A percentile compares a stretch with the other conserved stretches of the same genome.
These are phyloP conservation scores for Sporothrix euskadiensis DNA, from an alignment of 2,329 filamentous ascomycete species.

Conservation along the genomic window DNA sequence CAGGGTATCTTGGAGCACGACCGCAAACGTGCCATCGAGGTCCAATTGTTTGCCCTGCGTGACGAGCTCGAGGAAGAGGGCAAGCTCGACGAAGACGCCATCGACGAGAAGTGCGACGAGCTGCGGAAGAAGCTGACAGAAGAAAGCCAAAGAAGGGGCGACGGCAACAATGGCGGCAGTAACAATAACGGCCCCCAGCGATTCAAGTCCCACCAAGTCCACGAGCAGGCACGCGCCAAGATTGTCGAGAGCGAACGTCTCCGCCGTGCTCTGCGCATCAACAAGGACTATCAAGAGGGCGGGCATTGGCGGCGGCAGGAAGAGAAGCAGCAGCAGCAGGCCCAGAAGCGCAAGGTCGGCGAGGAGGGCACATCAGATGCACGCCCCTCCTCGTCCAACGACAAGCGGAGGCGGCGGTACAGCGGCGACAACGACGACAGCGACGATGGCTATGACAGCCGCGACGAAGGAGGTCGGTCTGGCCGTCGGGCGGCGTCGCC, in stretches of 20 bases:
- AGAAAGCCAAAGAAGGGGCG: constrained; percentile 43
- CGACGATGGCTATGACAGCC: constrained; percentile 10
- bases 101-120: constrained; percentile 72
- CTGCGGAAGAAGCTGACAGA: constrained; percentile 64
- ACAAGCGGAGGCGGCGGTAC: constrained; percentile 19
- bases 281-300: constrained; percentile 81
- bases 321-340: constrained; percentile 55
- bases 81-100: constrained; percentile 84
- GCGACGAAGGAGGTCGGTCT: constrained; percentile 17
- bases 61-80: constrained; percentile 91
- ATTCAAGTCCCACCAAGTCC: constrained; percentile 90
- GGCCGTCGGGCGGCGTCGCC: constrained; percentile 11
- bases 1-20: constrained; percentile 93
- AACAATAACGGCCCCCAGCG: constrained; percentile 45
- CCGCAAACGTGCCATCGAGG: constrained; percentile 84
- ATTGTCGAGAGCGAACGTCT: constrained; percentile 91
- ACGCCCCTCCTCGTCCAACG: not conserved
- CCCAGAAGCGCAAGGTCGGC: constrained; percentile 45
- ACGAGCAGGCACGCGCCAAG: constrained; percentile 94
- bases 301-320: constrained; percentile 84
- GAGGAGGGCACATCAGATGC: constrained; percentile 11
- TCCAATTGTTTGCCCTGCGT: constrained; percentile 86
- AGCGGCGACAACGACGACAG: not conserved
- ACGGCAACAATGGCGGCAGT: constrained; percentile 43
- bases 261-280: constrained; percentile 82